Percentiles rank a stretch among this genome's conserved stretches.
These are phyloP conservation scores for Scenedesmus sp. DNA, from an alignment of 163 green algal genomes.

Conservation along the genomic window DNA sequence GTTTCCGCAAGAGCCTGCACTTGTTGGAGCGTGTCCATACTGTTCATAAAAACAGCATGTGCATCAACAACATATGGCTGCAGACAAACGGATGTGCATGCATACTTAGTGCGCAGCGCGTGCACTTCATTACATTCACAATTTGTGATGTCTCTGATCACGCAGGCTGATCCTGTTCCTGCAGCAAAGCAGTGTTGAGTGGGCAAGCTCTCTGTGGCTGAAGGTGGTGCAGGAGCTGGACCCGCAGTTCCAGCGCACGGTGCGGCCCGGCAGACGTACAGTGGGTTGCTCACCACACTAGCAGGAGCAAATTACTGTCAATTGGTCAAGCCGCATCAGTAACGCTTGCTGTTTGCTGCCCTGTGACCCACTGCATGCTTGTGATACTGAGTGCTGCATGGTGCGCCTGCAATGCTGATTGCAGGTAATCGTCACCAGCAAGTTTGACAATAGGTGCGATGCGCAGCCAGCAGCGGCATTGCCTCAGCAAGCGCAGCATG, in stretches of 20 bases:
- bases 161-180: conserved; percentile 96
- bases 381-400: neutral
- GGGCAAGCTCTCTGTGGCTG: conserved; percentile 94
- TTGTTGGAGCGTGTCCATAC: neutral
- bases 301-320: neutral
- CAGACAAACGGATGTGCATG: neutral
- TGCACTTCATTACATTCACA: neutral
- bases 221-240: conserved; percentile 91
- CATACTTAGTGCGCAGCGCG: neutral
- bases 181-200: conserved; percentile 96
- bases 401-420: neutral
- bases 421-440: conserved; percentile 75
- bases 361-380: neutral
- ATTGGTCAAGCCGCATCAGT: too few relatives aligned
- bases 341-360: too few relatives aligned
- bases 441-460: conserved; percentile 57
- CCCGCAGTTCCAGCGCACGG: conserved; percentile 82
- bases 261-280: conserved; percentile 42
- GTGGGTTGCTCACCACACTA: neutral
- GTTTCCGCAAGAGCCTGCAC: neutral
- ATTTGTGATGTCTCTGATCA: too few relatives aligned
- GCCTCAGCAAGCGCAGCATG: neutral
- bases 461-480: neutral
- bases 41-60: too few relatives aligned
- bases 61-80: neutral